These are phyloP conservation scores for Xylariaceae sp. DNA, from an alignment of 2,329 filamentous ascomycete genomes.

Conservation along the genomic window DNA sequence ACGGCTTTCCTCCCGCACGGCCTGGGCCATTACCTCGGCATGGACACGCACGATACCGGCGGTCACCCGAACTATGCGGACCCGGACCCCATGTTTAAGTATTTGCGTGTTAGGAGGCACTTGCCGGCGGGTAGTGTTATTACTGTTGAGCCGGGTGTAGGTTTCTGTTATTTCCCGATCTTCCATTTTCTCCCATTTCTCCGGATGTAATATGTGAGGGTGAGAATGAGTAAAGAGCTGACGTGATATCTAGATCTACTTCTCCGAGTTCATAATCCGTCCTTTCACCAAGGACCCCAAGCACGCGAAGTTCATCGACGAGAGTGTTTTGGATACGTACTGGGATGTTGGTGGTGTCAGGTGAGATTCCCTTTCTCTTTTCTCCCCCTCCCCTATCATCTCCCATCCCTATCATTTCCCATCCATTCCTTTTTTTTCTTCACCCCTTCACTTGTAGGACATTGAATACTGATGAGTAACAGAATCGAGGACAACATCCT, in stretches of 20 bases:
- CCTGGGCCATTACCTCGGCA: conserved; percentile 82
- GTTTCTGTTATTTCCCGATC: neutral
- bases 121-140: conserved; percentile 78
- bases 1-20: conserved; percentile 90
- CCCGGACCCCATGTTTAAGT: conserved; percentile 77
- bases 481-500: conserved; percentile 67
- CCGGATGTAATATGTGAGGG: neutral
- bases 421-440: neutral
- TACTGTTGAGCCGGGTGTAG: conserved; percentile 86
- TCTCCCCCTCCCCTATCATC: too few species aligned
- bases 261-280: conserved; percentile 82
- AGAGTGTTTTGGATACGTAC: conserved; percentile 66
- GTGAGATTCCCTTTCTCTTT: conserved; percentile 34
- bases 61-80: conserved; percentile 75
- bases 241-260: conserved; percentile 60
- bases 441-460: too few species aligned
- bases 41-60: conserved; percentile 87
- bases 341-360: conserved; percentile 76
- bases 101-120: conserved; percentile 70
- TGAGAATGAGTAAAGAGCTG: conserved; percentile 5
- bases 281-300: conserved; percentile 69
- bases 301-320: conserved; percentile 72
- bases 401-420: neutral
- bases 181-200: too few species aligned
- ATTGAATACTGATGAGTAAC: conserved; percentile 2